A percentile compares a stretch with the other conserved stretches of the same genome.
Evolutionary conservation across 805 yeast species (phyloP).

Genomic region (Kodamaea restingae): DNA sequence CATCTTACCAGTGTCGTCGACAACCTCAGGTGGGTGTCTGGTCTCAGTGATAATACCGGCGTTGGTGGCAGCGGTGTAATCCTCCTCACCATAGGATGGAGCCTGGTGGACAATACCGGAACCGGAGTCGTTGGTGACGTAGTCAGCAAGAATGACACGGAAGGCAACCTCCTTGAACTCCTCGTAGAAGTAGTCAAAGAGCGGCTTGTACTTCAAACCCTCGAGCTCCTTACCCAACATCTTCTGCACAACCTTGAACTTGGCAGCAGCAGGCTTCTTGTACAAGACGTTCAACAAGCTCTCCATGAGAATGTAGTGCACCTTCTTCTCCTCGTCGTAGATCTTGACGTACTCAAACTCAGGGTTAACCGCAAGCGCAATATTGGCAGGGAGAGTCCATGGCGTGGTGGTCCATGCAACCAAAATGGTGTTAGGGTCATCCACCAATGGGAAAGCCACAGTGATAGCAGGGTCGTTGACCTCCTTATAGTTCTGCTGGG

Average conservation of each 20-base stretch:
- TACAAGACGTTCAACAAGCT: constrained; percentile 75
- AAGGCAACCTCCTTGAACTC: constrained; percentile 74
- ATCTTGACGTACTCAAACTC: constrained; percentile 88
- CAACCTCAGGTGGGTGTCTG: constrained; percentile 82
- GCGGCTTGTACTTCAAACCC: constrained; percentile 78
- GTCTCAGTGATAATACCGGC: constrained; percentile 72
- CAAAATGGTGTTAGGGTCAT: constrained; percentile 75
- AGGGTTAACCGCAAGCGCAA: constrained; percentile 90
- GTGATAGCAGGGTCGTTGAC: constrained; percentile 97
- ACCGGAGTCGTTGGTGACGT: constrained; percentile 93
- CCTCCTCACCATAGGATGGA: constrained; percentile 99
- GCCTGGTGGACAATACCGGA: constrained; percentile 98
- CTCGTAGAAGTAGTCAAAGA: constrained; percentile 76
- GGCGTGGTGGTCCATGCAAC: constrained; percentile 99
- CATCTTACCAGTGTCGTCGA: constrained; percentile 89
- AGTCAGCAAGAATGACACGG: constrained; percentile 75
- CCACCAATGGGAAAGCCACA: constrained; percentile 75
- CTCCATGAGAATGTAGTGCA: constrained; percentile 81
- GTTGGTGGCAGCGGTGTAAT: constrained; percentile 76
- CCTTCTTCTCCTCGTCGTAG: constrained; percentile 80
- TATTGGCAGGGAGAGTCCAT: constrained; percentile 96
- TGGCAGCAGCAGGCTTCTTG: constrained; percentile 92
- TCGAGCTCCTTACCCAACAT: constrained; percentile 75
- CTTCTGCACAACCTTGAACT: constrained; percentile 76
- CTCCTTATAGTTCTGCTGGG: constrained; percentile 96